These are phyloP conservation scores for Trametes hirsuta DNA, from an alignment of 1,284 basidiomycete species.

Conservation along the genomic window DNA sequence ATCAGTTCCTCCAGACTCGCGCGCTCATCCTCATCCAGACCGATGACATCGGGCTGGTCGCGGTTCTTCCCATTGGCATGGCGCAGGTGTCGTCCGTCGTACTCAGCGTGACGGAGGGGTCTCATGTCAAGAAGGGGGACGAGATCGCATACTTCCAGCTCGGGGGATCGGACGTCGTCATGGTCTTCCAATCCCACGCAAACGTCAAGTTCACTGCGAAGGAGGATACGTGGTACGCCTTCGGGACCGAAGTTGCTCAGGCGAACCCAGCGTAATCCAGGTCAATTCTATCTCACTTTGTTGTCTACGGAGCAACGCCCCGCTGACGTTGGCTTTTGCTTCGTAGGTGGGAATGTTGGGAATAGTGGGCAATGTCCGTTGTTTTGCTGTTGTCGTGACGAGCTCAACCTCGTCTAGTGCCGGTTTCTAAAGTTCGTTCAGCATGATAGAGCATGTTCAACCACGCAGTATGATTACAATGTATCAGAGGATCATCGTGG, in stretches of 20 bases:
- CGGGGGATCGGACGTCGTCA: slow-evolving; percentile 48
- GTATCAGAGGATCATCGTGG: no score
- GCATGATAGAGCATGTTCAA: no score
- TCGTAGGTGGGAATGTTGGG: no score
- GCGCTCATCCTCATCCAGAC: slow-evolving; percentile 56
- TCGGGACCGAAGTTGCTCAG: neutral
- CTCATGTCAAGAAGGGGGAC: slow-evolving; percentile 44
- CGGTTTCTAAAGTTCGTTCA: no score
- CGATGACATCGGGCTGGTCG: slow-evolving; percentile 50
- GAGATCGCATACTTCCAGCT: slow-evolving; percentile 53
- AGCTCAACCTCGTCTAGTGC: no score
- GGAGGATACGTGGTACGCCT: neutral
- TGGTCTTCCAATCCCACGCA: slow-evolving; percentile 37
- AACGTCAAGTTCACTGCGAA: neutral
- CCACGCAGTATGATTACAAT: no score
- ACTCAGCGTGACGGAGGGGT: slow-evolving; percentile 14
- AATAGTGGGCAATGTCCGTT: no score
- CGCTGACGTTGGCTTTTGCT: no score
- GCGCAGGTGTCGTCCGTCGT: slow-evolving; percentile 59
- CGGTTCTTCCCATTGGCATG: slow-evolving; percentile 59
- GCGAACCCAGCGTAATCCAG: neutral
- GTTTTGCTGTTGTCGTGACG: no score
- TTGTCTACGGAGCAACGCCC: no score
- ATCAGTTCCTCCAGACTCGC: slow-evolving; percentile 44
- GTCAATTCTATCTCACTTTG: no score